Percentiles rank a stretch among this genome's conserved stretches.
Evolutionary conservation across 305 asterid genomes (phyloP).

Genomic region (Ajuga reptans): DNA sequence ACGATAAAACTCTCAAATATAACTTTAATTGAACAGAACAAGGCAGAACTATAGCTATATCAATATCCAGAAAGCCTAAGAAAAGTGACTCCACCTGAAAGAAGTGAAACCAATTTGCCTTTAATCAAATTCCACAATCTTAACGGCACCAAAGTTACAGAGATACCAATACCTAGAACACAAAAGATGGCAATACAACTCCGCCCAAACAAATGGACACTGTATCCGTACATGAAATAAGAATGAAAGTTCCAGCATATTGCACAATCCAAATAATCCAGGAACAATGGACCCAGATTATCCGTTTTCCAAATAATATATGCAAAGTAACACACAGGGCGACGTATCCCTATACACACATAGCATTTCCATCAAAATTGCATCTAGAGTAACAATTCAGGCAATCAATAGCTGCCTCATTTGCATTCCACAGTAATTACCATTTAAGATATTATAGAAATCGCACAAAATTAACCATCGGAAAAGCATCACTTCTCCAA

Average conservation of each 20-base stretch:
- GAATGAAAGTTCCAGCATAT: background rate
- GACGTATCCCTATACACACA: background rate
- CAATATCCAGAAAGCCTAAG: background rate
- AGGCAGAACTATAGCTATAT: background rate
- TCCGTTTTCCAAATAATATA: background rate
- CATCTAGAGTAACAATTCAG: background rate
- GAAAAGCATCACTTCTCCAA: background rate
- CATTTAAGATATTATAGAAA: background rate
- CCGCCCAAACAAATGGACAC: background rate
- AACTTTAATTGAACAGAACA: background rate
- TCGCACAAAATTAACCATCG: background rate
- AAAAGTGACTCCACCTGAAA: background rate
- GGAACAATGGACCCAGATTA: background rate
- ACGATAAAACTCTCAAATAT: background rate
- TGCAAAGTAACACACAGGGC: background rate
- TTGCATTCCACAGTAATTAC: background rate
- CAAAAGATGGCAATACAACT: background rate
- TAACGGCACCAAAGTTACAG: background rate
- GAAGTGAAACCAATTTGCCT: background rate
- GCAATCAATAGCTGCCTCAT: background rate
- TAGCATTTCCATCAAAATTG: slow-evolving; percentile 8
- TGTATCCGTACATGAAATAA: background rate
- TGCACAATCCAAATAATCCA: background rate
- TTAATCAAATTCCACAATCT: background rate
- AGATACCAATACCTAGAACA: background rate